Percentiles rank a stretch among this genome's conserved stretches.
Evolutionary conservation across 345 rosid genomes (phyloP).

Genomic region (Dovyalis caffra): DNA sequence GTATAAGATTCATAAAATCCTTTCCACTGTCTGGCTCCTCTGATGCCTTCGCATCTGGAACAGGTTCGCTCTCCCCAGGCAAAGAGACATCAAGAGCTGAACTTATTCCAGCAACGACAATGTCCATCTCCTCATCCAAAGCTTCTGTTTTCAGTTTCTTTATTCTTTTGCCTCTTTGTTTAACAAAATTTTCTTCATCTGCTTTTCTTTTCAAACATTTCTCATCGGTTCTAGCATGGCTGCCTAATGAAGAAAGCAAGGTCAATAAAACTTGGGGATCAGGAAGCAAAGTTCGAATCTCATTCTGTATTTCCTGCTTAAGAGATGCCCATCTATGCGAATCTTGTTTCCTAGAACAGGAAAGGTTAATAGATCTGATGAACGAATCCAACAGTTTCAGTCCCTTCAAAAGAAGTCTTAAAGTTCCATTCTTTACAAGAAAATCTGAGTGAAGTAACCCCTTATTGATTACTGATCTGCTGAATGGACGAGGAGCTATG

Average conservation of each 20-base stretch:
- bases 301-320: constrained; percentile 61
- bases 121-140: constrained; percentile 47
- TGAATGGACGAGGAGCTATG: constrained; percentile 68
- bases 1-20: constrained; percentile 44
- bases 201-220: constrained; percentile 49
- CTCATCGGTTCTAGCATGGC: constrained; percentile 28
- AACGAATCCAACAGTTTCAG: constrained; percentile 68
- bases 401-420: constrained; percentile 78
- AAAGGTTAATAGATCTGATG: constrained; percentile 38
- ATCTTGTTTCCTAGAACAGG: constrained; percentile 27
- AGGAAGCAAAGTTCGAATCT: constrained; percentile 64
- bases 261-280: constrained; percentile 77
- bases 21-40: constrained; percentile 44
- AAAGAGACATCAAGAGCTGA: constrained; percentile 33
- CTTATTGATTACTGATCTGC: constrained; percentile 69
- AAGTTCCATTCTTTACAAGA: constrained; percentile 79
- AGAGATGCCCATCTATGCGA: constrained; percentile 44
- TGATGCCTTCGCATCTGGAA: constrained; percentile 24
- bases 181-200: constrained; percentile 30
- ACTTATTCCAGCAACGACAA: constrained; percentile 57
- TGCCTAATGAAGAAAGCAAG: constrained; percentile 52
- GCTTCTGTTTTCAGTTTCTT: constrained; percentile 47
- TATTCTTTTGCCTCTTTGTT: constrained; percentile 17
- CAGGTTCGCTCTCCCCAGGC: constrained; percentile 32
- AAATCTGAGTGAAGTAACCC: constrained; percentile 83